phyloP scores from a whole-genome alignment of 805 yeast species.

The Candida alai region DNA sequence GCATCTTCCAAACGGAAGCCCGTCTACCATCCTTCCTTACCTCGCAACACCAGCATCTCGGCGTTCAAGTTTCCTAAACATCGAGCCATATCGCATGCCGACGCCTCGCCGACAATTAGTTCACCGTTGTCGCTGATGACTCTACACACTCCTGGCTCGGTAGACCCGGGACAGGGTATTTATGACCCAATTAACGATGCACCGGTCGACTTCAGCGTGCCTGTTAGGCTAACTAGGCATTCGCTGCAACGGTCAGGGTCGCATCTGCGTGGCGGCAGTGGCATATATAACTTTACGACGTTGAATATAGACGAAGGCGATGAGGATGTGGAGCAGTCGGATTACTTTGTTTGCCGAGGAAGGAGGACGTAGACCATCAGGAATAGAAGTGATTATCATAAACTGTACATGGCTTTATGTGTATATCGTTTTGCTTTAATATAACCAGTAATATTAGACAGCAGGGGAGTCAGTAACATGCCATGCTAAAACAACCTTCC shows the following conservation, averaged over 20 bases:
- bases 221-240: no score
- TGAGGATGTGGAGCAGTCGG: slow-evolving; percentile 12
- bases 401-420: no score
- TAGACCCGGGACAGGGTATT: slow-evolving; percentile 12
- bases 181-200: slow-evolving; percentile 38
- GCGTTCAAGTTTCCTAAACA: slow-evolving; percentile 6
- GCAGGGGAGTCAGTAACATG: no score
- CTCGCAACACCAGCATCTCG: slow-evolving; percentile 1
- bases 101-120: slow-evolving; percentile 27
- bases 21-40: not conserved
- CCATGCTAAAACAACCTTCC: no score
- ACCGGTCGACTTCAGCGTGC: slow-evolving; percentile 34
- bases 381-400: no score
- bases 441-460: no score
- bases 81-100: not conserved
- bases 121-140: slow-evolving; percentile 36
- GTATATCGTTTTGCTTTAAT: no score
- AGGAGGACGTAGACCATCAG: no score
- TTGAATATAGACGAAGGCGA: slow-evolving; percentile 23
- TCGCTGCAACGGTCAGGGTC: slow-evolving; percentile 8
- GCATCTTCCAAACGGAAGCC: no score
- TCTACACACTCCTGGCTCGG: slow-evolving; percentile 24
- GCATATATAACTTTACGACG: slow-evolving; percentile 16
- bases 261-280: slow-evolving; percentile 14
- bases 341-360: slow-evolving; percentile 6